Conservation (phyloP, 139 green algal species). For the Chlorella ohadii region DNA sequence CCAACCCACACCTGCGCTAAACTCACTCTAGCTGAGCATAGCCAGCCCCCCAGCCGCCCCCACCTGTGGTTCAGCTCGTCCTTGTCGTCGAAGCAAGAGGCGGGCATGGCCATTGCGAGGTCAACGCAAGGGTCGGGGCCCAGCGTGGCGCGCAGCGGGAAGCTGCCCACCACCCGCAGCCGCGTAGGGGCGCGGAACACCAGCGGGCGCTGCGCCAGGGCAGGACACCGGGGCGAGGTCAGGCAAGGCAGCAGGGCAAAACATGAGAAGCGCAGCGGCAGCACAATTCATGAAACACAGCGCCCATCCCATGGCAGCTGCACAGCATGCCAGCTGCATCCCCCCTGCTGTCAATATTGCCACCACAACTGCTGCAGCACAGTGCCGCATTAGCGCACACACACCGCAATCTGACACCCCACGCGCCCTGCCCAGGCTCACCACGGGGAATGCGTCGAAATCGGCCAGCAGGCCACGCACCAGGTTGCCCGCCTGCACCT, state of each 20-base stretch:
- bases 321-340: too few species aligned
- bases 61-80: conserved; percentile 76
- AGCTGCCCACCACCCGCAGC: conserved; percentile 55
- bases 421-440: not conserved
- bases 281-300: not conserved
- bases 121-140: conserved; percentile 50
- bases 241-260: not conserved
- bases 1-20: too few species aligned
- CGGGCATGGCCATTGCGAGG: conserved; percentile 74
- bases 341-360: too few species aligned
- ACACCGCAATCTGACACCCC: too few species aligned
- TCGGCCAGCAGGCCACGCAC: conserved; percentile 34
- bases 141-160: conserved; percentile 18
- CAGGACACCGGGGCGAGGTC: not conserved
- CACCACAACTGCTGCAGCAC: too few species aligned
- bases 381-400: too few species aligned
- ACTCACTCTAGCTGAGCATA: too few species aligned
- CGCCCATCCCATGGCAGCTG: too few species aligned
- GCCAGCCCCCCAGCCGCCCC: not conserved
- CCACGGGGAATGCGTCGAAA: conserved; percentile 16
- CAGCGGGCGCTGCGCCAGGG: conserved; percentile 9
- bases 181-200: conserved; percentile 47
- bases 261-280: too few species aligned
- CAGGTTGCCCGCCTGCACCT: conserved; percentile 36
- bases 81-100: conserved; percentile 71